Evolutionary conservation across 331 rosid genomes (phyloP).

Genomic region (Quercus lobata): DNA sequence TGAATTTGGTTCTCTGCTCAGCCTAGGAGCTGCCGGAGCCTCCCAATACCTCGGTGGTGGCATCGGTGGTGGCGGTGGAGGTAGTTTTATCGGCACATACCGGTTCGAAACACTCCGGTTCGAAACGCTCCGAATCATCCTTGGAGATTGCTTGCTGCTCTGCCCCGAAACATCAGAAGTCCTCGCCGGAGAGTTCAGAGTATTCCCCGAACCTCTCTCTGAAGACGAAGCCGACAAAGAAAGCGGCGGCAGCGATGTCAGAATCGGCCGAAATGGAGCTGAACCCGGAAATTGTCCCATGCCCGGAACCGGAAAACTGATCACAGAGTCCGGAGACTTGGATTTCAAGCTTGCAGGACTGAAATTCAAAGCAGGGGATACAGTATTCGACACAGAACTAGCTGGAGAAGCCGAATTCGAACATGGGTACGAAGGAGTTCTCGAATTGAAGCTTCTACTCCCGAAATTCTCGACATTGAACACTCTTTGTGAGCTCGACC

Average conservation of each 20-base stretch:
- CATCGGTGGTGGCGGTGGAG: slow-evolving; percentile 54
- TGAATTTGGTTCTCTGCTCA: slow-evolving; percentile 18
- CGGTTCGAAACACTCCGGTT: background rate
- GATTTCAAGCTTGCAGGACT: slow-evolving; percentile 43
- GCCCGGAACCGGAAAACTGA: slow-evolving; percentile 13
- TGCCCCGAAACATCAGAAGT: slow-evolving; percentile 23
- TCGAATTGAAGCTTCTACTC: slow-evolving; percentile 57
- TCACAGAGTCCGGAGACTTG: slow-evolving; percentile 60
- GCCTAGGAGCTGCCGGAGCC: slow-evolving; percentile 23
- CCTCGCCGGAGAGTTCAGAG: slow-evolving; percentile 24
- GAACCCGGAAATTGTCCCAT: slow-evolving; percentile 8
- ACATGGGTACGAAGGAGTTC: slow-evolving; percentile 52
- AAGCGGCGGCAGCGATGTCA: slow-evolving; percentile 1
- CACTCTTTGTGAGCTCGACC: slow-evolving; percentile 52
- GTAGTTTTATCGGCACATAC: slow-evolving; percentile 24
- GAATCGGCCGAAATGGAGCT: slow-evolving; percentile 18
- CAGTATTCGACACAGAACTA: slow-evolving; percentile 31
- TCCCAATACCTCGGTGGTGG: slow-evolving; percentile 62
- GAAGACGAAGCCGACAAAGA: slow-evolving; percentile 25
- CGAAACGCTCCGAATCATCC: background rate
- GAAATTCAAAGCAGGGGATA: slow-evolving; percentile 51
- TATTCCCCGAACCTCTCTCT: slow-evolving; percentile 22
- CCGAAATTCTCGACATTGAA: slow-evolving; percentile 46
- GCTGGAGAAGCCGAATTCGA: slow-evolving; percentile 70
- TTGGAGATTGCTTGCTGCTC: background rate